Conservation (phyloP, 208 protist species). For the Borovskyia barvae region DNA sequence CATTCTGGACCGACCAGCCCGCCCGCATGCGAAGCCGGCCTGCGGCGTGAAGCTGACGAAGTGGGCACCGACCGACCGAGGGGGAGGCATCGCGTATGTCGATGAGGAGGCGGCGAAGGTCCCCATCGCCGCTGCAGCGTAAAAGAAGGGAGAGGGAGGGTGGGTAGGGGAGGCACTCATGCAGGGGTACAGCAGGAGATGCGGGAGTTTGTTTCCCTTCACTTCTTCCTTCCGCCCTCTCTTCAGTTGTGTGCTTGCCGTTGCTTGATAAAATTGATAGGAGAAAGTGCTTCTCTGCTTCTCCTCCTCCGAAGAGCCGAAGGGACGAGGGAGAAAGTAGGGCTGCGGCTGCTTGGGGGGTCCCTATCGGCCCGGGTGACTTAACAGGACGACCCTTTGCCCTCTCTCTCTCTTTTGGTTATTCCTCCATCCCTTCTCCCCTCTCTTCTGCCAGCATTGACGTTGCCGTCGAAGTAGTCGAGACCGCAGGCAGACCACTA, state of each 20-base stretch:
- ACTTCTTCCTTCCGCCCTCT: background rate
- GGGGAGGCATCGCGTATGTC: slow-evolving; percentile 47
- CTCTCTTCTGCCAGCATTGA: too few species aligned
- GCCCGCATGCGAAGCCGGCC: slow-evolving; percentile 50
- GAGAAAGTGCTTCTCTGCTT: background rate
- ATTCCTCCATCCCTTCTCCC: too few species aligned
- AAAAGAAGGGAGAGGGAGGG: background rate
- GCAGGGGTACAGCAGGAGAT: background rate
- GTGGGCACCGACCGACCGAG: slow-evolving; percentile 64
- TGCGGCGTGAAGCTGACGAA: slow-evolving; percentile 37
- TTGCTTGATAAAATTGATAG: background rate
- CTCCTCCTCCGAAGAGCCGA: slow-evolving; percentile 1
- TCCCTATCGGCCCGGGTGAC: too few species aligned
- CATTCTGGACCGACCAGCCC: slow-evolving; percentile 52
- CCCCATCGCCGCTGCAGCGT: background rate
- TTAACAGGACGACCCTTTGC: too few species aligned
- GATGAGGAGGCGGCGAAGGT: background rate
- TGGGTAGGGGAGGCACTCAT: background rate
- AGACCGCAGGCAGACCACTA: too few species aligned
- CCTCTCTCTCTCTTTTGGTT: too few species aligned
- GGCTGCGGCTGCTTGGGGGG: too few species aligned
- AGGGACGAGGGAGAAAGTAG: too few species aligned
- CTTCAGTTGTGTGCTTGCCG: background rate
- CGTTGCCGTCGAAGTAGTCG: too few species aligned
- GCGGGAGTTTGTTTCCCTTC: background rate